phyloP scores from a whole-genome alignment of 2,329 filamentous ascomycete genomes.

The Trichoderma atrobrunneum region DNA sequence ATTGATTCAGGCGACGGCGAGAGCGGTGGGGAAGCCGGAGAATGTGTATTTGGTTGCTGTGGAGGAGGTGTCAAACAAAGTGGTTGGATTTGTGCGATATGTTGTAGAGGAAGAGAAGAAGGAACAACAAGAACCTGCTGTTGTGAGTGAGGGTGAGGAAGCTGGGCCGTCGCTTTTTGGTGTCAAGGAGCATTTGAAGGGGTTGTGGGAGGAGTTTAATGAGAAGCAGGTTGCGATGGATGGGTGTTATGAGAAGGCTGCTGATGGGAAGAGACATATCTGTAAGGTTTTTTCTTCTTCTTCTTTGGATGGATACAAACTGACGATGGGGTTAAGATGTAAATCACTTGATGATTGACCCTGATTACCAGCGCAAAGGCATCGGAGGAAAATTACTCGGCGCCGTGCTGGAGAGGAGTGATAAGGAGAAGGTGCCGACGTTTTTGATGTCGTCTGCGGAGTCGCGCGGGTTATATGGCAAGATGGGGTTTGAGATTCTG shows the following conservation, averaged over 20 bases:
- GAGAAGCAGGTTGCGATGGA: conserved; percentile 24
- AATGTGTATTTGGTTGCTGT: conserved; percentile 13
- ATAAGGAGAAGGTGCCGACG: conserved; percentile 16
- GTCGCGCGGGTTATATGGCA: conserved; percentile 22
- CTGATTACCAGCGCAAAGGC: conserved; percentile 24
- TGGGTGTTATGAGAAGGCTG: conserved; percentile 21
- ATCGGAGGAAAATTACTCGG: conserved; percentile 22
- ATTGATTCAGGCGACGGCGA: conserved; percentile 4
- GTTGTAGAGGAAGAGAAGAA: neutral
- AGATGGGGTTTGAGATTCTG: conserved; percentile 22
- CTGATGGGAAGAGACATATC: conserved; percentile 21
- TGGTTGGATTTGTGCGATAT: conserved; percentile 20
- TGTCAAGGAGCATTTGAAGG: conserved; percentile 22
- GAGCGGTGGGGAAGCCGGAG: neutral
- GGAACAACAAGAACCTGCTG: neutral
- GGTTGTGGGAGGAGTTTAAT: conserved; percentile 25
- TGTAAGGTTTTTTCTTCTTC: conserved; percentile 15
- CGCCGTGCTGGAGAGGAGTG: conserved; percentile 14
- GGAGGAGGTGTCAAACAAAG: neutral
- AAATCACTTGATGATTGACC: conserved; percentile 26
- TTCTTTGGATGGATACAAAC: neutral
- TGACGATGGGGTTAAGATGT: conserved; percentile 18
- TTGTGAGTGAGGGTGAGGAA: neutral
- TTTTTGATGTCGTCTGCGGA: conserved; percentile 26
- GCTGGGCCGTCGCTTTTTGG: conserved; percentile 19